These are phyloP conservation scores for Digitaria exilis DNA, from an alignment of 202 grass and related monocot species.

Conservation along the genomic window DNA sequence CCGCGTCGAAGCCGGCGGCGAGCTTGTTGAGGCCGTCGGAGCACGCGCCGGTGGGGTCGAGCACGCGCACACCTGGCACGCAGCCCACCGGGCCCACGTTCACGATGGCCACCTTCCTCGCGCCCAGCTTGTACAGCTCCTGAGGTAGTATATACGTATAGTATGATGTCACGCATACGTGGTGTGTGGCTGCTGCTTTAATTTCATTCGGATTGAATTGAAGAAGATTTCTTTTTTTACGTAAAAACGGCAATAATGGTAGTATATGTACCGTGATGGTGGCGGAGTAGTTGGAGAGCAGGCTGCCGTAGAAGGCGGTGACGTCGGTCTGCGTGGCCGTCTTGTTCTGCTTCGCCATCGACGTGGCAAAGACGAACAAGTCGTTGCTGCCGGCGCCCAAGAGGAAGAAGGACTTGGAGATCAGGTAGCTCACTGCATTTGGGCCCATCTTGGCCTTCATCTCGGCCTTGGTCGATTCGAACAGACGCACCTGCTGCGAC, in stretches of 20 bases:
- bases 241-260: too few species aligned
- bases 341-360: not conserved
- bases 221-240: too few species aligned
- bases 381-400: constrained; percentile 15
- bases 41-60: not conserved
- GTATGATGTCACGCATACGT: too few species aligned
- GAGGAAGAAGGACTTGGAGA: constrained; percentile 24
- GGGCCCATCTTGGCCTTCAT: not conserved
- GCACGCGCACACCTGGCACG: not conserved
- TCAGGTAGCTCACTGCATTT: not conserved
- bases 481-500: not conserved
- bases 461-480: not conserved
- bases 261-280: not conserved
- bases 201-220: too few species aligned
- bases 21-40: not conserved
- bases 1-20: not conserved
- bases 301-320: not conserved
- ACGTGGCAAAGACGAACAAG: not conserved
- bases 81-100: not conserved
- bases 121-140: constrained; percentile 24
- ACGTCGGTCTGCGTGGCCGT: not conserved
- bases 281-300: constrained; percentile 8
- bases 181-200: too few species aligned
- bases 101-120: constrained; percentile 24
- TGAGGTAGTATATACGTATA: too few species aligned